Conservation (phyloP, 768 basidiomycete species). For the Aureoboletus auriporus region DNA sequence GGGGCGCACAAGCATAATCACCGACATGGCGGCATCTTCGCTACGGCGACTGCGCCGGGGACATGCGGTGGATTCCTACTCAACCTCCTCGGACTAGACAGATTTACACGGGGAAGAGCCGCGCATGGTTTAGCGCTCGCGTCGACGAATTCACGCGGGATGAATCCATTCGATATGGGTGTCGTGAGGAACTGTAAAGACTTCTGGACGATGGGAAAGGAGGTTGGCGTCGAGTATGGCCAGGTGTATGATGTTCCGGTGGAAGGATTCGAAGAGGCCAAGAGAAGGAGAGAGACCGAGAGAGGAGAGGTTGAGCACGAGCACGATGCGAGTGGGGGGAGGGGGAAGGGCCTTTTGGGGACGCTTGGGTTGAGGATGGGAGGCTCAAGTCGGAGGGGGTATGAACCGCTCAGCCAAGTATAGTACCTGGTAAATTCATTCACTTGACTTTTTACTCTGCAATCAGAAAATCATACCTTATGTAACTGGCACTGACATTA, state of each 20-base stretch:
- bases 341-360: constrained; percentile 36
- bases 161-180: constrained; percentile 92
- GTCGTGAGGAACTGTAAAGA: constrained; percentile 78
- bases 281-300: constrained; percentile 54
- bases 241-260: constrained; percentile 82
- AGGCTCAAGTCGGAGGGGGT: constrained; percentile 31
- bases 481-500: too few species aligned
- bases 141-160: constrained; percentile 47
- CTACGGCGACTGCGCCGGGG: constrained; percentile 30
- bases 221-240: constrained; percentile 89
- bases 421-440: constrained; percentile 1
- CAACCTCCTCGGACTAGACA: constrained; percentile 88
- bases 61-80: constrained; percentile 62
- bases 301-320: constrained; percentile 35
- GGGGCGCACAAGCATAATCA: constrained; percentile 44
- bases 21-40: constrained; percentile 34
- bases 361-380: constrained; percentile 36
- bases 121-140: constrained; percentile 81
- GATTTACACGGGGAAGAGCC: constrained; percentile 89
- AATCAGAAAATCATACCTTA: too few species aligned
- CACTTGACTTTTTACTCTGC: too few species aligned
- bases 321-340: constrained; percentile 42
- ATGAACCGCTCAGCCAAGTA: constrained; percentile 31
- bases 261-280: constrained; percentile 80
- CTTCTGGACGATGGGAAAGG: constrained; percentile 87